Percentiles rank a stretch among this genome's conserved stretches.
Conservation (phyloP, 2,329 filamentous ascomycete species). For the Colletotrichum godetiae region DNA sequence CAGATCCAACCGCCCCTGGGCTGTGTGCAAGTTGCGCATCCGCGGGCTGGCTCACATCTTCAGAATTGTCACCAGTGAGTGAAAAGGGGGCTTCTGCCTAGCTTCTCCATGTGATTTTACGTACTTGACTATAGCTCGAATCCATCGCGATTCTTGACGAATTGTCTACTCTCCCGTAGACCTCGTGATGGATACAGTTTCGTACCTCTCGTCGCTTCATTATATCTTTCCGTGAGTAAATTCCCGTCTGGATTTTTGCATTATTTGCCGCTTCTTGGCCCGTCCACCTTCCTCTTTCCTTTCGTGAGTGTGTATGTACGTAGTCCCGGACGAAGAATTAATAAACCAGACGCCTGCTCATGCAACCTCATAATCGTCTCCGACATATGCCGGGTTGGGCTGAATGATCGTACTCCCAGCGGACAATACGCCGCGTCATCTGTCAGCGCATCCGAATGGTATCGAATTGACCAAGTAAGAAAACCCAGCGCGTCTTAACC, state of each 20-base stretch:
- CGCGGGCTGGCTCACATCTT: not conserved
- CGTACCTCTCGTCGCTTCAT: not conserved
- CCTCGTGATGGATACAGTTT: not conserved
- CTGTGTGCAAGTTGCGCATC: not conserved
- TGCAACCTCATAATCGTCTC: constrained; percentile 5
- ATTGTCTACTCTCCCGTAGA: not conserved
- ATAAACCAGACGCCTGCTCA: constrained; percentile 10
- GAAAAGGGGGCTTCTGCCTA: not conserved
- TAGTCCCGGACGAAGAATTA: not conserved
- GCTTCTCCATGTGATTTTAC: not conserved
- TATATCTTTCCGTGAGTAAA: not conserved
- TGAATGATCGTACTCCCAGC: not conserved
- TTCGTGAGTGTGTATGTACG: not conserved
- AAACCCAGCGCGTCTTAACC: constrained; percentile 43
- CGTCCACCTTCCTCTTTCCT: not conserved
- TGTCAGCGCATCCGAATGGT: not conserved
- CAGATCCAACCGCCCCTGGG: too few species aligned
- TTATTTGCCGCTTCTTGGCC: not conserved
- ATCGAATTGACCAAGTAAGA: not conserved
- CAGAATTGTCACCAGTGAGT: not conserved
- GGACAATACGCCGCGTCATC: not conserved
- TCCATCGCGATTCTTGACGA: not conserved
- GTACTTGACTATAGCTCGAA: not conserved
- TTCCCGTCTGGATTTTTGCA: not conserved
- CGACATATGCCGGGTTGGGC: not conserved